Evolutionary conservation across 1,139 yeast genomes (phyloP), one percentile per base, ranked within the genome.

Genomic region (Tardiomyces depauwii): DNA sequence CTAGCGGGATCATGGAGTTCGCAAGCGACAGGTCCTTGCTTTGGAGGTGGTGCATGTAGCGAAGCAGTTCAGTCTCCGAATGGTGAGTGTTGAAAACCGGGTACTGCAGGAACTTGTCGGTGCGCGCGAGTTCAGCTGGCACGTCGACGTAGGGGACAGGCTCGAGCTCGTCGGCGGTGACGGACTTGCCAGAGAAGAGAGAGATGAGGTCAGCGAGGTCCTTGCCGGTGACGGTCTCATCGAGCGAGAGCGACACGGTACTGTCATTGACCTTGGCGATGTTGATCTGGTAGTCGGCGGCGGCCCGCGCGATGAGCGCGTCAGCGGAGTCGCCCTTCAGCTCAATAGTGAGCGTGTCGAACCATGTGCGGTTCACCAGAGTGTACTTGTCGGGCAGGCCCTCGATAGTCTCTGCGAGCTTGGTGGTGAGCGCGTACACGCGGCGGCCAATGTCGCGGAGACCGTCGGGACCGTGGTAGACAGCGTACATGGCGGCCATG

Each of bases 381-480:
- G 54, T 48, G 43, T 53, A 54, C 27, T 51, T 47, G n/a, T 47
- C 47, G 16, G 51, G 51, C 32, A 47, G 41, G 16, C 49, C 44
- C 0, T 62, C 50, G 41, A 87, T 75, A 44, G 73, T 70, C 9
- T 72, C 60, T 11, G 95, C 95, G 51, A 89, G 73, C 33, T 84
- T 61, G 2, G 82, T 70, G 16, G 97, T 85, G 60, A 77, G 72
- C 1, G 89, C 87, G 64, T 82, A 77, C 21, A 88, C 82, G 61
- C 95, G 77, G 47, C 70, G 65, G 16, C 97, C 94, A 55, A 91
- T 91, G 51, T 77, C 72, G 60, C 72, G 76, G 57, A 91, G 73
- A n/a, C 96, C 96, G 56, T 82, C 74, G 30, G 95, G 93, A 39
- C 98, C 98, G 61, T 91, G 98, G 68, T 88, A 91, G 39, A 91